Evolutionary conservation across 208 protist genomes (phyloP), one percentile per base, ranked within the genome.

Genomic region (Phytomonas francai): DNA sequence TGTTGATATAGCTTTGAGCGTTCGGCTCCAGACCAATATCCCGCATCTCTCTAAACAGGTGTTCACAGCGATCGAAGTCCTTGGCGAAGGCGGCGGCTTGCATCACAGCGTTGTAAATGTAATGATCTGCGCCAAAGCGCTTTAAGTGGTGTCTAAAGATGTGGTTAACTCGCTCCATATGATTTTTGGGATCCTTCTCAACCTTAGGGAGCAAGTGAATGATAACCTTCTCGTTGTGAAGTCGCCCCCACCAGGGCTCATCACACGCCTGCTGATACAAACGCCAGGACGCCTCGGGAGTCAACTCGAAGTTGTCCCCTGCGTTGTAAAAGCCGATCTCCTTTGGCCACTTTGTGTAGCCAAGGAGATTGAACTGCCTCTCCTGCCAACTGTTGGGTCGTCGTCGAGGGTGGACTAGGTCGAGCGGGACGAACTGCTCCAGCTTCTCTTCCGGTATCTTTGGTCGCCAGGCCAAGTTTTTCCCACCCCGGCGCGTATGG

Each of bases 51-150:
- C 67, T 32, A 34, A 92, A 79, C 8, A 95, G 74, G 28, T 77
- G 61, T 65, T 89, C 82, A 42, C 87, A 91, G 34, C 79, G 87
- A 1, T 63, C 57, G 36, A 85, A 81, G 67, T 94, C 75, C 63
- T 87, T 87, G 7, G 87, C 88, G 71, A 96, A 96, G 22, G 88
- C 91, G 32, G 68, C 61, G 9, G 88, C 91, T 74, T 96, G 91
- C 88, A 96, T 96, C 7, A 96, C 88, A 5, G 85, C 88, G 66
- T 96, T 96, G 80, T 93, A 96, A 61, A 96, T 94, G 72, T 90
- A 92, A 69, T 96, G 91, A 60, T 96, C 91, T 1, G 85, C 87
- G 0, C 91, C 91, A 75, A 89, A 96, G 19, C 85, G 78, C 72
- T 84, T 89, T n/a, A 96, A 68, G 65, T 96, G 90, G 63, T 93